A percentile compares a stretch with the other conserved stretches of the same genome.
These are phyloP conservation scores for Sporisorium exsertum DNA, from an alignment of 1,284 basidiomycete species.

Conservation along the genomic window DNA sequence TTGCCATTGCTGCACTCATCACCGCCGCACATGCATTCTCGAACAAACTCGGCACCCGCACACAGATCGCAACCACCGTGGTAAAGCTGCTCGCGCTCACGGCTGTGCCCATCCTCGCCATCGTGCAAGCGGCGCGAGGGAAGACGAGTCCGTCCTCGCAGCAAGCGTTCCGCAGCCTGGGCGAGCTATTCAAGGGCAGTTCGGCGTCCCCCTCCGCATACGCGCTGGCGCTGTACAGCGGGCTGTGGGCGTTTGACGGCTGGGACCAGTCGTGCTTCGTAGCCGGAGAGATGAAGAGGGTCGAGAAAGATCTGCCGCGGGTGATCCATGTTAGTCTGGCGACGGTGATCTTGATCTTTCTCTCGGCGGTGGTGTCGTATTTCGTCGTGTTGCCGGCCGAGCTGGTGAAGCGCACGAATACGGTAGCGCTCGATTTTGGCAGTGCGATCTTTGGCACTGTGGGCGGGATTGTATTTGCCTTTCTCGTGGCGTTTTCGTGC, in stretches of 20 bases:
- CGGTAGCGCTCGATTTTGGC: conserved; percentile 91
- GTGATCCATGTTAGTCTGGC: conserved; percentile 89
- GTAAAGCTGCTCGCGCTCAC: conserved; percentile 81
- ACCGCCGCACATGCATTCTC: conserved; percentile 83
- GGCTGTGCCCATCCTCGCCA: conserved; percentile 78
- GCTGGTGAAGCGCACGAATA: conserved; percentile 75
- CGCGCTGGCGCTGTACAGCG: conserved; percentile 92
- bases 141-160: conserved; percentile 47
- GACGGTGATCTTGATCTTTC: conserved; percentile 81
- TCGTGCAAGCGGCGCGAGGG: conserved; percentile 79
- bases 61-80: conserved; percentile 85
- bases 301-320: conserved; percentile 87
- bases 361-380: conserved; percentile 88
- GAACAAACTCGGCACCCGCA: conserved; percentile 81
- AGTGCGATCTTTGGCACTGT: conserved; percentile 83
- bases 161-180: conserved; percentile 51
- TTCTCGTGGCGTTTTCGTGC: conserved; percentile 90
- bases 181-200: conserved; percentile 77
- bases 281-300: conserved; percentile 88
- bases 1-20: conserved; percentile 79
- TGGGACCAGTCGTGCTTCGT: conserved; percentile 86
- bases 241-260: conserved; percentile 94
- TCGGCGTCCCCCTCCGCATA: conserved; percentile 84
- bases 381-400: conserved; percentile 88
- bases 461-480: conserved; percentile 88